phyloP scores from a whole-genome alignment of 352 stramenopile species.

The Albugo laibachii region DNA sequence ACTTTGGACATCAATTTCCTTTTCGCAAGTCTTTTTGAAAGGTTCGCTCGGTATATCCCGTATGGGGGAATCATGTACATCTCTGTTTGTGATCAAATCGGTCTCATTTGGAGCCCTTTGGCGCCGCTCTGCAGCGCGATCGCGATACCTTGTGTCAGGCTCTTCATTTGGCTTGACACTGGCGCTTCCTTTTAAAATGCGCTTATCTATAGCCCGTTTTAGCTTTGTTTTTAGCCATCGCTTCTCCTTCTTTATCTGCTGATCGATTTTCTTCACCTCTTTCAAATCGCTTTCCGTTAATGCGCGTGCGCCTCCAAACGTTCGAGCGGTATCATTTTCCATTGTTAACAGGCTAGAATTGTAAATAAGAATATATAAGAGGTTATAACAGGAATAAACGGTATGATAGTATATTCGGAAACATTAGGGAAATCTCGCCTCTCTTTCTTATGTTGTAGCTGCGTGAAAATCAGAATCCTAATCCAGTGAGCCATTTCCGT shows the following conservation, averaged over 20 bases:
- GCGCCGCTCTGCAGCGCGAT: conserved; percentile 45
- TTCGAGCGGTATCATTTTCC: conserved; percentile 1
- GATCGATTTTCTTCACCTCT: conserved; percentile 36
- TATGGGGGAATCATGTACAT: too few relatives aligned
- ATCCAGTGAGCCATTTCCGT: conserved; percentile 68
- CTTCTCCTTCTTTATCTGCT: conserved; percentile 6
- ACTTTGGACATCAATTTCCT: too few relatives aligned
- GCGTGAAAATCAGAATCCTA: conserved; percentile 40
- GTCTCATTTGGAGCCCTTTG: conserved; percentile 3
- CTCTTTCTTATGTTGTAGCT: neutral
- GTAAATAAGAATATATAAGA: neutral
- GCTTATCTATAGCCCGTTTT: too few relatives aligned
- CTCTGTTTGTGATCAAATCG: too few relatives aligned
- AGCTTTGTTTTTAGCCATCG: conserved; percentile 10
- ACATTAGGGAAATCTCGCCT: neutral
- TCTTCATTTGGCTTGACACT: neutral
- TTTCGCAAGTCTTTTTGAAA: too few relatives aligned
- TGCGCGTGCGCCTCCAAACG: conserved; percentile 32
- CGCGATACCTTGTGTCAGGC: conserved; percentile 18
- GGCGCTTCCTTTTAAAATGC: neutral
- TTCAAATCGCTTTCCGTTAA: conserved; percentile 26
- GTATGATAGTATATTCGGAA: neutral
- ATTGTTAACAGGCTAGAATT: neutral
- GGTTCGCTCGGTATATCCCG: too few relatives aligned
- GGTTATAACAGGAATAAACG: neutral